Base-by-base conservation (phyloP, 2,329 filamentous ascomycete genomes). In the Diaporthe ampelina region DNA sequence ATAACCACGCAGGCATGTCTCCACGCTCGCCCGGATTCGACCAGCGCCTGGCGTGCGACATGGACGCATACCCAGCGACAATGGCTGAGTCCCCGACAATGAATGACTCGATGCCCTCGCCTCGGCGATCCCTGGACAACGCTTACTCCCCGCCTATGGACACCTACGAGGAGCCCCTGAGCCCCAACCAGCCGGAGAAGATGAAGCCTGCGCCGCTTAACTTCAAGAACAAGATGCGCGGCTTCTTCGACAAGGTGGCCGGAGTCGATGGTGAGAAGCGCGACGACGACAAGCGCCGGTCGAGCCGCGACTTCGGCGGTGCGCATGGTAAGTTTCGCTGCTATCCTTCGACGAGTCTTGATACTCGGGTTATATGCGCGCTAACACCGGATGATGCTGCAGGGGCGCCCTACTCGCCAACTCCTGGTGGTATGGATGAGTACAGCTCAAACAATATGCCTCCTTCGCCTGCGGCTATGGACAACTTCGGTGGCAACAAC, bases 181-280 rank as follows among this genome's bases (percentile, higher is more conserved):
- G n/a, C 52, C 9, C 67, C 1, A 5, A 2, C n/a, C 48, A 45
- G n/a, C 37, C 56, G 4, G 63, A 65, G 37, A 58, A 69, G 52
- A 11, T 48, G n/a, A 65, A 75, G 65, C 50, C 50, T 7, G 57
- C 26, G 29, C 57, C 65, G 10, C 13, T 50, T 17, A 57, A 37
- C 15, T 21, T 75, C 29, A 75, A 67, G 24, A 29, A 37, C 43
- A 73, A 48, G 37, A 9, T 73, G 40, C 58, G n/a, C 37, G 70
- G 43, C 7, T 9, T 75, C 19, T 70, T 75, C 11, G 57, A 48
- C 57, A 75, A 75, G 24, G 9, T 26, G 4, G 50, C 26, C 17
- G 21, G 52, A 6, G 57, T n/a, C 6, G 48, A 29, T 21, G 70
- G 45, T 24, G 45, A 40, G 0, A 6, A 58, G 3, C 32, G 35